These are phyloP conservation scores for Chytriomyces confervae DNA, from an alignment of 192 early-diverging fungal genomes.

Conservation along the genomic window DNA sequence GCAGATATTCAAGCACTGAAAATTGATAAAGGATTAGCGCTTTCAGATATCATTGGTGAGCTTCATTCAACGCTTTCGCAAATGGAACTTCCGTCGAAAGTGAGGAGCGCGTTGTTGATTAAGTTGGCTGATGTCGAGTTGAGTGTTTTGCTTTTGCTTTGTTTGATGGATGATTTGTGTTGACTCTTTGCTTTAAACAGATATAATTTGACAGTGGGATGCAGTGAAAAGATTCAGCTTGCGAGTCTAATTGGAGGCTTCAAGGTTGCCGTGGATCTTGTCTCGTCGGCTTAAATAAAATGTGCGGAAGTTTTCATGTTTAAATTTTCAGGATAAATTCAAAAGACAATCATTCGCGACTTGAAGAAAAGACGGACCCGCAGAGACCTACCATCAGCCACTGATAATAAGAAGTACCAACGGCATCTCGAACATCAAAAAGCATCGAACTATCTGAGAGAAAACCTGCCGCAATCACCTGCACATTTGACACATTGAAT, in stretches of 20 bases:
- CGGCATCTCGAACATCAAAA: too few species aligned
- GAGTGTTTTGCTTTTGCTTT: constrained; percentile 33
- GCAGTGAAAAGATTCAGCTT: constrained; percentile 87
- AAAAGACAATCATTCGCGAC: too few species aligned
- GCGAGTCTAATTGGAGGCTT: constrained; percentile 87
- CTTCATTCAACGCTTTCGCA: constrained; percentile 67
- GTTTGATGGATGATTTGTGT: background rate
- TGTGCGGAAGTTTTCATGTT: background rate
- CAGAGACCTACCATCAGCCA: too few species aligned
- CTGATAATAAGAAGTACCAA: too few species aligned
- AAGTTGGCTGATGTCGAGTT: constrained; percentile 89
- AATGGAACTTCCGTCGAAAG: constrained; percentile 77
- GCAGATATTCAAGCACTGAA: constrained; percentile 78
- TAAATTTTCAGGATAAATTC: too few species aligned
- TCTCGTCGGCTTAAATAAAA: constrained; percentile 4
- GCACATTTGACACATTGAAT: too few species aligned
- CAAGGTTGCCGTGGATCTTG: constrained; percentile 76
- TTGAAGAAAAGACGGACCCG: too few species aligned
- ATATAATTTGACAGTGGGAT: constrained; percentile 82
- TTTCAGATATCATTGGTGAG: constrained; percentile 89
- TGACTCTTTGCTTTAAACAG: constrained; percentile 42
- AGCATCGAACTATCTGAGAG: too few species aligned
- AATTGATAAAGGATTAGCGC: constrained; percentile 82
- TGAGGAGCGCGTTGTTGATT: constrained; percentile 74
- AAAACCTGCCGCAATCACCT: too few species aligned